Percentiles rank a stretch among this genome's conserved stretches.
These are phyloP conservation scores for Phytophthora idaei DNA, from an alignment of 352 stramenopile species.

Conservation along the genomic window DNA sequence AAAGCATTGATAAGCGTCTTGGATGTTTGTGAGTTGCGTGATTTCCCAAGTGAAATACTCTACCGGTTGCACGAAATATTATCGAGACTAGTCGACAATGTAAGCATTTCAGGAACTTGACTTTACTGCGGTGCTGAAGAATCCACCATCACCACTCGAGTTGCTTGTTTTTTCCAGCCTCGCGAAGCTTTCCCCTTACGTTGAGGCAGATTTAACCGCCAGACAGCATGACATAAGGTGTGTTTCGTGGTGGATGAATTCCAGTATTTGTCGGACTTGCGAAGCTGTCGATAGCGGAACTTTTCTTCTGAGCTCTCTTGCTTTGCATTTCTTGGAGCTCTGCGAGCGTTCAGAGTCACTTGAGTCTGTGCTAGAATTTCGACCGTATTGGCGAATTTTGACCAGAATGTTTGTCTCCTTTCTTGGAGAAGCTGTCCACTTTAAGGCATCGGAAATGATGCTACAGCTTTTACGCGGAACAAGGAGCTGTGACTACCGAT, in stretches of 20 bases:
- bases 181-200: neutral
- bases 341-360: neutral
- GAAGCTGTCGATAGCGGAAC: neutral
- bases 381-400: conserved; percentile 19
- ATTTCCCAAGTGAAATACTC: conserved; percentile 5
- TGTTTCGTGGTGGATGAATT: conserved; percentile 20
- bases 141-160: neutral
- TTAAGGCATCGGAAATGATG: conserved; percentile 7
- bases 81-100: neutral
- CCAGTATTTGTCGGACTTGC: neutral
- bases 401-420: conserved; percentile 11
- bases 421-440: neutral
- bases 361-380: neutral
- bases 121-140: neutral
- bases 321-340: neutral
- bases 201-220: neutral
- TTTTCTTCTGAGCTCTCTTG: conserved; percentile 3
- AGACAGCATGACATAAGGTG: neutral
- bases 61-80: neutral
- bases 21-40: neutral
- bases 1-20: conserved; percentile 1
- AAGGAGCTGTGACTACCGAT: neutral
- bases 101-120: neutral
- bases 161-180: conserved; percentile 17
- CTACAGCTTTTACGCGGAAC: conserved; percentile 9